Base-by-base conservation (phyloP, 2,329 filamentous ascomycete species). In the Neofusicoccum parvum region DNA sequence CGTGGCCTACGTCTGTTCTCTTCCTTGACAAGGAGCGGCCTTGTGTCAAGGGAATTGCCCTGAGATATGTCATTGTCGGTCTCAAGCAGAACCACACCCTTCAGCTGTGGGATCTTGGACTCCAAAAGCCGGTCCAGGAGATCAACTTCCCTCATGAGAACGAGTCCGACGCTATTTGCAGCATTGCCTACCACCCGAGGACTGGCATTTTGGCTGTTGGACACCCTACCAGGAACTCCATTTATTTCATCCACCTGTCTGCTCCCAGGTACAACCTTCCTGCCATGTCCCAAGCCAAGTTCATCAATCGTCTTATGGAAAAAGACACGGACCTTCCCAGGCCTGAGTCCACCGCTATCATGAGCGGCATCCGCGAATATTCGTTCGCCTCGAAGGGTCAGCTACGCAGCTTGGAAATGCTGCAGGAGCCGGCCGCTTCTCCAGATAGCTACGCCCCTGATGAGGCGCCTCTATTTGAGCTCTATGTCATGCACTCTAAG, bases 31-130 rank as follows among this genome's bases (percentile, higher is more conserved):
- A 98, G 84, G 88, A 94, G 79, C 91, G 94, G 68, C 93, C 95
- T 51, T 97, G 96, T 79, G 87, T 90, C 80, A 97, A 95, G 81
- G 90, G 91, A 67, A 90, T 91, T 74, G 94, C 96, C 54, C 85
- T 97, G 68, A 89, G 95, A 68, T 99, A 99, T 81, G 90, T 99
- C 82, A 90, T 99, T 76, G 92, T 99, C 68, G 95, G 95, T 72
- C 92, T 98, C 87, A 97, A 98, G 82, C 95, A 99, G 79, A 99
- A 99, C 79, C 95, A 99, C 81, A 96, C 94, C 65, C 87, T 99
- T 68, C 96, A 99, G 83, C 87, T 99, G 50, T 99, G 95, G 96
- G 95, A 99, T 82, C 88, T 99, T 74, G 93, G 92, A 48, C 88
- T 99, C 39, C 91, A 91, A 70, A 97, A 97, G 80, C 92, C 94